Conservation (phyloP, 2,329 filamentous ascomycete species). For the Aspergillus persii region DNA sequence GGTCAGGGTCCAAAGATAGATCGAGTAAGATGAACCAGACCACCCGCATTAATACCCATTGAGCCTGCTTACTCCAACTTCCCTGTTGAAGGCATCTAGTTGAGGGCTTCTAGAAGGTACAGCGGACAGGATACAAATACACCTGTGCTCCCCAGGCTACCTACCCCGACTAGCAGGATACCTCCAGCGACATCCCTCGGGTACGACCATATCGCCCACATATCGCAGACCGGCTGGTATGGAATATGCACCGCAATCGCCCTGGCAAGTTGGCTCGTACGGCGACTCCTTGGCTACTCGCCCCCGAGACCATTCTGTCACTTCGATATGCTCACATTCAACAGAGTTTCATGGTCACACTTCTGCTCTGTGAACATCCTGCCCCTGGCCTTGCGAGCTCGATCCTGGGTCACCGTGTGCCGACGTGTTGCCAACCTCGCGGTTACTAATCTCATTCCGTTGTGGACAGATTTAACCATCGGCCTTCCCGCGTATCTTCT, state of each 20-base stretch:
- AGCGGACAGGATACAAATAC: slow-evolving; percentile 2
- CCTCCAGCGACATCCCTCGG: slow-evolving; percentile 4
- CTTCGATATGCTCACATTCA: background rate
- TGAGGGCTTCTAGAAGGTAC: background rate
- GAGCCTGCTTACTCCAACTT: background rate
- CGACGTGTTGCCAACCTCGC: slow-evolving; percentile 1
- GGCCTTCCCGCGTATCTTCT: background rate
- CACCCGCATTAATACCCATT: background rate
- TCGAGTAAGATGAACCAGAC: background rate
- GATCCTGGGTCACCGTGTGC: background rate
- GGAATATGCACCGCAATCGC: slow-evolving; percentile 1
- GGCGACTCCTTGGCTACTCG: slow-evolving; percentile 1
- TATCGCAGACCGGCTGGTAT: slow-evolving; percentile 3
- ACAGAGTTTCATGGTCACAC: background rate
- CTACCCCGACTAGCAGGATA: slow-evolving; percentile 2
- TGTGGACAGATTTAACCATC: background rate
- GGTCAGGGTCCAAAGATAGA: background rate
- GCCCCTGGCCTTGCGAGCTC: background rate
- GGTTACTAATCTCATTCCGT: background rate
- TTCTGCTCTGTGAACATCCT: slow-evolving; percentile 2
- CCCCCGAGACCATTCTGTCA: background rate
- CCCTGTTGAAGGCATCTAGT: slow-evolving; percentile 4
- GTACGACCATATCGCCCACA: slow-evolving; percentile 3
- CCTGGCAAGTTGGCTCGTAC: slow-evolving; percentile 1
- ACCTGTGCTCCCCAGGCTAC: background rate